Evolutionary conservation across 208 protist species (phyloP).

Genomic region (Baffinella frigidus): DNA sequence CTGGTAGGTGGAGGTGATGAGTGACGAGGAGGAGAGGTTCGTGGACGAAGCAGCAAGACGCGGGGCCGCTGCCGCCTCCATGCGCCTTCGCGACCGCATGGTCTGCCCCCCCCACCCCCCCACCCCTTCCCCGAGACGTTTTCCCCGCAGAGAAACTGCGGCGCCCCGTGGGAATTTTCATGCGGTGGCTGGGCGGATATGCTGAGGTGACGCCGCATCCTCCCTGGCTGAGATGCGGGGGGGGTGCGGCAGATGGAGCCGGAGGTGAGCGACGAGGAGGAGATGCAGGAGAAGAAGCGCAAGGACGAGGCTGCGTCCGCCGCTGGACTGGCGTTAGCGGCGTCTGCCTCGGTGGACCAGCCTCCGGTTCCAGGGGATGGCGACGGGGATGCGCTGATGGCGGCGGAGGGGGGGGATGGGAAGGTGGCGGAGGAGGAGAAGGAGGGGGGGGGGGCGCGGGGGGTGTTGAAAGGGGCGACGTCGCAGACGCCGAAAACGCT

Average conservation of each 20-base stretch:
- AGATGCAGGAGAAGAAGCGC: too few relatives aligned
- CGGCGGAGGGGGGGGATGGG: background rate
- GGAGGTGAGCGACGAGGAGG: too few relatives aligned
- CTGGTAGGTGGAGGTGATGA: background rate
- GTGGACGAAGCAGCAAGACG: slow-evolving; percentile 42
- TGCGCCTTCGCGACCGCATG: slow-evolving; percentile 10
- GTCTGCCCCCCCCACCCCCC: background rate
- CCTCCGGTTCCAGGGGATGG: background rate
- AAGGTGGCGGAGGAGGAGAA: background rate
- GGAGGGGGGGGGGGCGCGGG: background rate
- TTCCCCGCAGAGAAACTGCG: too few relatives aligned
- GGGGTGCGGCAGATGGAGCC: too few relatives aligned
- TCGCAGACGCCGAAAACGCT: background rate
- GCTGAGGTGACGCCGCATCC: too few relatives aligned
- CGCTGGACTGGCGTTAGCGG: too few relatives aligned
- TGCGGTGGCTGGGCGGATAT: too few relatives aligned
- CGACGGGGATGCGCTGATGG: background rate
- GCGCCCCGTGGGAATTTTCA: too few relatives aligned
- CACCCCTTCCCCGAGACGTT: background rate
- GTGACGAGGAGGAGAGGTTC: slow-evolving; percentile 54
- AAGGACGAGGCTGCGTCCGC: too few relatives aligned
- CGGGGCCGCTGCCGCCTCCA: slow-evolving; percentile 19
- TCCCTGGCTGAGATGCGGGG: too few relatives aligned
- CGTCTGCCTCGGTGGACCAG: too few relatives aligned
- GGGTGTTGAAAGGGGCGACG: background rate